Base-by-base conservation (phyloP, 306 rosid genomes). In the Fagus sylvatica region DNA sequence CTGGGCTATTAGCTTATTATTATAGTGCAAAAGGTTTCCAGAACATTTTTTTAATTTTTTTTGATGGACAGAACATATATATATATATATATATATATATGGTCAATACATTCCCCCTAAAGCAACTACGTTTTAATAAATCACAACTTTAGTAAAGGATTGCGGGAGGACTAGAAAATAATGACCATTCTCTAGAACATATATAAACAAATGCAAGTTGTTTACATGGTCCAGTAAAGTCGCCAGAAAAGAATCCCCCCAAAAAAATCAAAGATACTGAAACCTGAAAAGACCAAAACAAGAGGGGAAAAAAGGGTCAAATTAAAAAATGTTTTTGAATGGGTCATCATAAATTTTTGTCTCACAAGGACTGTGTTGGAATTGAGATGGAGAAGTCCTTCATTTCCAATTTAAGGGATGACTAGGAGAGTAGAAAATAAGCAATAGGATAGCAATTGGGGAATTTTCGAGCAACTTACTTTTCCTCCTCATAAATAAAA, bases 401-500 rank as follows among this genome's bases (percentile, higher is more conserved):
- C 53, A 15, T 78, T 71, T 59, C 57, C 51, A 65, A 9, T 53
- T 53, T 16, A 17, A 51, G 33, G 3, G 60, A 84, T 74, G 72
- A 78, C 77, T 37, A 69, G 48, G 60, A 73, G 62, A 61, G 77
- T 78, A 65, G 48, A 73, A 65, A 80, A 69, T 19, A 53, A 12
- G 11, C 56, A 53, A 19, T 53, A 53, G 56, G 12, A 57, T 57
- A 8, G 65, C 1, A 74, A 71, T 74, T 83, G 13, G 11, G 78
- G 17, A 76, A 61, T 15, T 85, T 22, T 78, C 28, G 73, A 59
- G 82, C 39, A 74, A 72, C 61, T 69, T 55, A 6, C 77, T 78
- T 72, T 68, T 72, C 32, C 33, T 76, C 12, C 51, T 37, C 59
- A 41, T 36, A 22, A 22, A 22, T 22, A 22, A 22, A 22, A 22